These are phyloP conservation scores for Pestalotiopsis fici DNA, from an alignment of 2,329 filamentous ascomycete genomes.

Conservation along the genomic window DNA sequence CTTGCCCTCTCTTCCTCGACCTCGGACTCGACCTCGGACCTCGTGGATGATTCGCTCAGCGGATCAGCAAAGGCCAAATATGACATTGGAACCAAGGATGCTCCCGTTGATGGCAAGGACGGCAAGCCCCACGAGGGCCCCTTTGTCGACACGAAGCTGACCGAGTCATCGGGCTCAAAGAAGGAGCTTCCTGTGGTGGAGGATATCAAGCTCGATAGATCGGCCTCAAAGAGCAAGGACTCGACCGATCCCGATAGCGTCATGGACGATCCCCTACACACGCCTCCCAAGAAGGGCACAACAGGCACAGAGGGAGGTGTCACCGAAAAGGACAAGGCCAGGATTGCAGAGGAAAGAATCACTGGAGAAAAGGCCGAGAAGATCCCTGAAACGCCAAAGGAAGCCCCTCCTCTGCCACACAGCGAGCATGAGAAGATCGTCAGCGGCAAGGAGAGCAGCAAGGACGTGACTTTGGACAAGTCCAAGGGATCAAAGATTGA, in stretches of 20 bases:
- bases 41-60: slow-evolving; percentile 30
- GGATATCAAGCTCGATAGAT: slow-evolving; percentile 52
- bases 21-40: slow-evolving; percentile 16
- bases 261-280: slow-evolving; percentile 85
- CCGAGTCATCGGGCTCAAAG: slow-evolving; percentile 31
- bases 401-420: slow-evolving; percentile 78
- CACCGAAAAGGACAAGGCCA: slow-evolving; percentile 80
- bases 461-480: slow-evolving; percentile 40
- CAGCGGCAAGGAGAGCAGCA: slow-evolving; percentile 39
- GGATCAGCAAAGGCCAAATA: slow-evolving; percentile 37
- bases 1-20: slow-evolving; percentile 23
- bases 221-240: slow-evolving; percentile 55
- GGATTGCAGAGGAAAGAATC: slow-evolving; percentile 66
- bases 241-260: slow-evolving; percentile 77
- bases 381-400: slow-evolving; percentile 81
- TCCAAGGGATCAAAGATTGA: slow-evolving; percentile 38
- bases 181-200: slow-evolving; percentile 45
- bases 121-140: slow-evolving; percentile 92
- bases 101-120: slow-evolving; percentile 88
- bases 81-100: slow-evolving; percentile 65
- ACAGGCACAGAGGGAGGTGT: slow-evolving; percentile 89
- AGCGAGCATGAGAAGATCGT: slow-evolving; percentile 73
- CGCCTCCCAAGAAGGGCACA: slow-evolving; percentile 78
- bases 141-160: slow-evolving; percentile 58
- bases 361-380: slow-evolving; percentile 69